Evolutionary conservation across 805 yeast genomes (phyloP).

Genomic region (Cyberlindnera euphorbiiphila): DNA sequence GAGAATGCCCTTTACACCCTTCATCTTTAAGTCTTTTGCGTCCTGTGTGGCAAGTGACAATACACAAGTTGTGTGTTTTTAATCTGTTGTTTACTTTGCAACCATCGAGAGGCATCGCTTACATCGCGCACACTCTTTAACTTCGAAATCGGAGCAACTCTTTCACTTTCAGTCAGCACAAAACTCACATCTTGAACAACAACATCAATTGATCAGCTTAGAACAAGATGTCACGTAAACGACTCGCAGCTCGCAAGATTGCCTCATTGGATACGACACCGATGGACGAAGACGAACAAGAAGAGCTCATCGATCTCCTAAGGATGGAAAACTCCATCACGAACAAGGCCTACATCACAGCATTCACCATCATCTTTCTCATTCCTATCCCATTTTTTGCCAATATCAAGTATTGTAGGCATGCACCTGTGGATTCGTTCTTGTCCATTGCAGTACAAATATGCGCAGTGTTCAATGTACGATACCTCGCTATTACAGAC

Average conservation of each 20-base stretch:
- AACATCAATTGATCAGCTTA: background rate
- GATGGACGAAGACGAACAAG: conserved; percentile 20
- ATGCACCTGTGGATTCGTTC: conserved; percentile 11
- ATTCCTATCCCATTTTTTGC: conserved; percentile 19
- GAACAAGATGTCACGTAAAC: conserved; percentile 15
- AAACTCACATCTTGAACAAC: background rate
- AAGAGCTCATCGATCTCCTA: conserved; percentile 18
- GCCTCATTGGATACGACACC: conserved; percentile 13
- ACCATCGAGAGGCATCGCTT: too few species aligned
- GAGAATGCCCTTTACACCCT: conserved; percentile 4
- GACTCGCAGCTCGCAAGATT: conserved; percentile 13
- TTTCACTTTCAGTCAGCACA: too few species aligned
- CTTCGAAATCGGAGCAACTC: too few species aligned
- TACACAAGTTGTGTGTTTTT: too few species aligned
- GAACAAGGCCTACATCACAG: conserved; percentile 17
- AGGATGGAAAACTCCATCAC: conserved; percentile 11
- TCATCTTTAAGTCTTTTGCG: too few species aligned
- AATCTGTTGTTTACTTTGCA: too few species aligned
- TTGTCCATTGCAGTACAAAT: conserved; percentile 8
- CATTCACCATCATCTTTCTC: conserved; percentile 16
- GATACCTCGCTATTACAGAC: conserved; percentile 8
- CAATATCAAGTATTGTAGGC: conserved; percentile 12
- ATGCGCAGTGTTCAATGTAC: conserved; percentile 7
- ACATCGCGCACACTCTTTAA: too few species aligned
- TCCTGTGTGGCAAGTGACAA: too few species aligned